These are phyloP conservation scores for Chrysoporthe puriensis DNA, from an alignment of 2,329 filamentous ascomycete genomes.

Conservation along the genomic window DNA sequence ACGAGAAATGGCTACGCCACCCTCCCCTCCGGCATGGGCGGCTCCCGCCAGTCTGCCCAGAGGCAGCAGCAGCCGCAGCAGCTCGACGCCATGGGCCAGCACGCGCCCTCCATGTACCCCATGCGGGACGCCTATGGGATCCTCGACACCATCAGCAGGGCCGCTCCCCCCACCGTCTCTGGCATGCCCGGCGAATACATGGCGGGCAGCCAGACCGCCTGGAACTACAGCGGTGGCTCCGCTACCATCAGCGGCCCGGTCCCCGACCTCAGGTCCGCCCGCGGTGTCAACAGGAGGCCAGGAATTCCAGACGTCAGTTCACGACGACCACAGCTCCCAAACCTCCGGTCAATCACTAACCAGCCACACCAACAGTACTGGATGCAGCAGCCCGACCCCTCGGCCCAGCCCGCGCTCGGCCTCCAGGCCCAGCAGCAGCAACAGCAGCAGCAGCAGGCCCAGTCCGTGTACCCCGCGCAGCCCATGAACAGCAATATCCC, in stretches of 20 bases:
- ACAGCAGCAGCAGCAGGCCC: not conserved
- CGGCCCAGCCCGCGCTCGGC: constrained; percentile 38
- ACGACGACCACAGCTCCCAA: constrained; percentile 29
- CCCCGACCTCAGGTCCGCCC: constrained; percentile 60
- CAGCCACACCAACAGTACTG: constrained; percentile 46
- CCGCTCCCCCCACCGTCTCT: constrained; percentile 32
- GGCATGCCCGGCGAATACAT: constrained; percentile 33
- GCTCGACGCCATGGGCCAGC: constrained; percentile 35
- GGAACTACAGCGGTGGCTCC: constrained; percentile 36
- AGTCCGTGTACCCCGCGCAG: constrained; percentile 23
- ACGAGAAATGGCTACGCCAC: constrained; percentile 37
- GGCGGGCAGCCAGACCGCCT: constrained; percentile 34
- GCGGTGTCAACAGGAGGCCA: constrained; percentile 68
- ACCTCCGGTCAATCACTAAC: constrained; percentile 24
- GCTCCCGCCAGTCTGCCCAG: constrained; percentile 34
- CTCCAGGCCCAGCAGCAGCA: constrained; percentile 41
- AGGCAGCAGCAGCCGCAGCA: constrained; percentile 31
- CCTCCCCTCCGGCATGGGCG: constrained; percentile 31
- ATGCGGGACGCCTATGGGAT: constrained; percentile 36
- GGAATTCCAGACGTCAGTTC: constrained; percentile 43
- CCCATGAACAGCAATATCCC: constrained; percentile 39
- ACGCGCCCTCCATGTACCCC: constrained; percentile 33
- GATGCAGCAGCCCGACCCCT: constrained; percentile 49
- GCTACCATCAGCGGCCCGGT: constrained; percentile 59
- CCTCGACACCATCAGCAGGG: constrained; percentile 36